Evolutionary conservation across 2,329 filamentous ascomycete genomes (phyloP), one percentile per base, ranked within the genome.

Genomic region (Colletotrichum scovillei): DNA sequence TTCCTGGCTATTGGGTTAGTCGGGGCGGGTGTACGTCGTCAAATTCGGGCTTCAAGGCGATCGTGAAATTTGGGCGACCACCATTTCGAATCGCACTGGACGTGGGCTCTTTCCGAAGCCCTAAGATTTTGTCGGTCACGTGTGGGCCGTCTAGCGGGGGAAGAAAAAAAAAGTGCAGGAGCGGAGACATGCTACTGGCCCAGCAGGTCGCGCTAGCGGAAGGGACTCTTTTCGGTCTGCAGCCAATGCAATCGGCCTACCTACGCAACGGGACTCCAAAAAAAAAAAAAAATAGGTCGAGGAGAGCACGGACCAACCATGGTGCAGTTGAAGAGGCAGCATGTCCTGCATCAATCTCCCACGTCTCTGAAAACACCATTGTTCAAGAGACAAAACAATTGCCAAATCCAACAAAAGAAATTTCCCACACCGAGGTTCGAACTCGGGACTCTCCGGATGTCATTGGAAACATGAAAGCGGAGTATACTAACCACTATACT

Each of bases 1-100:
- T 78, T 79, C 80, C 78, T 78, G 76, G 77, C 79, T 82, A 79
- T 79, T 80, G 80, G 42, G 79, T 80, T 78, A 79, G 79, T 74
- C 67, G 67, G 68, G 49, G 56, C 49, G 63, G 52, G 66, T 49
- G 19, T 9, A 35, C 22, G 30, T 73, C 71, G 66, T 73, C 66
- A 42, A 58, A 68, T 53, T 65, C 68, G 58, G n/a, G 53, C 53
- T 56, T 56, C 53, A 56, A 22, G 60, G 60, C 60, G 16, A 28
- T 63, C 22, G 12, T 56, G 53, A 56, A 49, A 49, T 49, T 49
- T 49, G 42, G 42, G 42, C 3, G 42, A 49, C 42, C 42, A 22
- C 19, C 19, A 49, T 49, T 49, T 49, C 42, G 42, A 49, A 49
- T 49, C 42, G 19, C 42, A 49, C 42, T 49, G 42, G 42, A 49